These are phyloP conservation scores for Aspergillus tanneri DNA, from an alignment of 2,329 filamentous ascomycete species.

Conservation along the genomic window DNA sequence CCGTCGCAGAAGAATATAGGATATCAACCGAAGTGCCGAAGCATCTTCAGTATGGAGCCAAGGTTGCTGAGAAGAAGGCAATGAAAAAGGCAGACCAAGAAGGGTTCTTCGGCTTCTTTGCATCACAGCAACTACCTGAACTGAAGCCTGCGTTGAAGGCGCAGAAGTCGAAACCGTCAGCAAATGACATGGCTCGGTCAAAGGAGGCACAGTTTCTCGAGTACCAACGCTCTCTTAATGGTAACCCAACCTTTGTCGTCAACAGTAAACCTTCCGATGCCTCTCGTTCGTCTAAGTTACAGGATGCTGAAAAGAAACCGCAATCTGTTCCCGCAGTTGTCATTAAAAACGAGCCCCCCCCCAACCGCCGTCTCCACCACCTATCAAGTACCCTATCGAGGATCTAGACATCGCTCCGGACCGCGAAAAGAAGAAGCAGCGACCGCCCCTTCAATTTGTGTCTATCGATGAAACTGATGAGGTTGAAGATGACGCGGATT, in stretches of 20 bases:
- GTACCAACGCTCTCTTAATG: conserved; percentile 48
- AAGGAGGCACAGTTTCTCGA: conserved; percentile 51
- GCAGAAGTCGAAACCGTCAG: conserved; percentile 58
- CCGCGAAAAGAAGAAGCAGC: conserved; percentile 59
- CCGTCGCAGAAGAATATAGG: conserved; percentile 77
- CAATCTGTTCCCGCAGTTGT: conserved; percentile 38
- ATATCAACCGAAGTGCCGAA: conserved; percentile 84
- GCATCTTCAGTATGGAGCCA: conserved; percentile 77
- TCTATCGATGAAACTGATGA: conserved; percentile 62
- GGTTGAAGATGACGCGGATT: conserved; percentile 44
- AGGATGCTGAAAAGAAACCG: conserved; percentile 35
- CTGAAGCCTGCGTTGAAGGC: conserved; percentile 72
- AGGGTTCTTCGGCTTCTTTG: conserved; percentile 52
- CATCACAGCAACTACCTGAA: conserved; percentile 62
- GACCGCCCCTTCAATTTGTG: conserved; percentile 76
- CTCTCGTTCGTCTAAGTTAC: conserved; percentile 31
- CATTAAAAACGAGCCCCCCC: conserved; percentile 51
- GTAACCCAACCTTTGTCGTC: conserved; percentile 44
- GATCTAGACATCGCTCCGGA: conserved; percentile 78
- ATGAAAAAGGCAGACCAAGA: conserved; percentile 58
- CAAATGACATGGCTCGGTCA: conserved; percentile 48
- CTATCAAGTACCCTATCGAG: conserved; percentile 92
- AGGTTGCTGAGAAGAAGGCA: conserved; percentile 73
- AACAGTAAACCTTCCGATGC: conserved; percentile 30
- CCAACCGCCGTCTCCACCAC: conserved; percentile 65